Conservation (phyloP, 352 stramenopile species). For the Pythium diclinum region DNA sequence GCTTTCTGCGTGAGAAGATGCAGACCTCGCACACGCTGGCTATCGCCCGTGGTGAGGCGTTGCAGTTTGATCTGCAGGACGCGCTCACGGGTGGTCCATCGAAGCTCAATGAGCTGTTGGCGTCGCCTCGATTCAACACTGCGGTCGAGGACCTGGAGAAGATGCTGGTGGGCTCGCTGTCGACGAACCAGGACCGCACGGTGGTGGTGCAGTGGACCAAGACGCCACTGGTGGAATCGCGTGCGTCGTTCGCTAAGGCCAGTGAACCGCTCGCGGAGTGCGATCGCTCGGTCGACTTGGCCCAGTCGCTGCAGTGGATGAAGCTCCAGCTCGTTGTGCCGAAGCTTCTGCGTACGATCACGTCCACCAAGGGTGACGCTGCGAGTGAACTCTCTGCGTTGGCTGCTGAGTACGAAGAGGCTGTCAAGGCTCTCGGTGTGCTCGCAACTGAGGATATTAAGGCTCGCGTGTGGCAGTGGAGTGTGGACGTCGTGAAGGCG, state of each 20-base stretch:
- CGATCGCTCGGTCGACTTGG: slow-evolving; percentile 57
- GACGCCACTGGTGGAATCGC: slow-evolving; percentile 31
- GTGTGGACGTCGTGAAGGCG: slow-evolving; percentile 22
- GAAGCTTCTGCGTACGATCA: slow-evolving; percentile 45
- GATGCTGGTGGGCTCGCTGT: slow-evolving; percentile 45
- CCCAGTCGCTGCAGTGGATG: slow-evolving; percentile 56
- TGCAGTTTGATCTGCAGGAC: slow-evolving; percentile 61
- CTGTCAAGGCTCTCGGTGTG: slow-evolving; percentile 20
- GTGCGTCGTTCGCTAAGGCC: slow-evolving; percentile 44
- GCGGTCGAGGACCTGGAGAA: slow-evolving; percentile 40
- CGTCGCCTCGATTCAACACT: slow-evolving; percentile 37
- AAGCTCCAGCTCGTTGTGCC: slow-evolving; percentile 50
- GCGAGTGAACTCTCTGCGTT: slow-evolving; percentile 31
- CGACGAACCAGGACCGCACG: slow-evolving; percentile 78
- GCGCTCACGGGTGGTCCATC: slow-evolving; percentile 35
- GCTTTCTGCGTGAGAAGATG: slow-evolving; percentile 73
- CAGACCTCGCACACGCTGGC: slow-evolving; percentile 71
- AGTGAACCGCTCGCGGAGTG: slow-evolving; percentile 46
- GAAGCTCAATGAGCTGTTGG: slow-evolving; percentile 51
- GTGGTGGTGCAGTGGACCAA: slow-evolving; percentile 71
- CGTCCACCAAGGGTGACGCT: slow-evolving; percentile 1
- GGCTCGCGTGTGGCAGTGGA: slow-evolving; percentile 61
- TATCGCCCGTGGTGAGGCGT: slow-evolving; percentile 50
- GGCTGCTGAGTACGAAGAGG: slow-evolving; percentile 30
- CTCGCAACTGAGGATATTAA: slow-evolving; percentile 26